phyloP scores from a whole-genome alignment of 163 green algal species.

The Prototheca wickerhamii region DNA sequence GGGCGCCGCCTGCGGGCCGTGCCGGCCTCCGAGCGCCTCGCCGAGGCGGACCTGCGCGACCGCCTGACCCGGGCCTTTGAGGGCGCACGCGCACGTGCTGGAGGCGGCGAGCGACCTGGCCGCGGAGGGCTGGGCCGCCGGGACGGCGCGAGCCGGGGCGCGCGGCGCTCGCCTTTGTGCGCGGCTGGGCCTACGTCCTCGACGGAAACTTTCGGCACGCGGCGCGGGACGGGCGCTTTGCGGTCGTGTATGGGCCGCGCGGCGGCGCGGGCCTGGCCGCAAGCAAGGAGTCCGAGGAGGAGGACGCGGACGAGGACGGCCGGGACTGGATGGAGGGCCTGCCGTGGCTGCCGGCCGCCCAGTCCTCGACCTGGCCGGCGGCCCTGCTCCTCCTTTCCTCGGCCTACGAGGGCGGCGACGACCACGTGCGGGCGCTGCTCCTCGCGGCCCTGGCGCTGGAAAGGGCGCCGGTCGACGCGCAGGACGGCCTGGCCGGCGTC shows the following conservation, averaged over 20 bases:
- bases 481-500: background rate
- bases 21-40: conserved; percentile 17
- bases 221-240: conserved; percentile 25
- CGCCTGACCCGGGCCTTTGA: conserved; percentile 2
- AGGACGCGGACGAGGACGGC: background rate
- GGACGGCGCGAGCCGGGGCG: conserved; percentile 1
- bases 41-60: background rate
- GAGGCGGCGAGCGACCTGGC: conserved; percentile 14
- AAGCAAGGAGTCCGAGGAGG: background rate
- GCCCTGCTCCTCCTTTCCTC: conserved; percentile 13
- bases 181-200: conserved; percentile 24
- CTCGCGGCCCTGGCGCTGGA: conserved; percentile 12
- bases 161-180: conserved; percentile 19
- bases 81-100: background rate
- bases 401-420: conserved; percentile 9
- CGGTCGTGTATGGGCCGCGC: conserved; percentile 25
- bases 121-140: conserved; percentile 1
- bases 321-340: background rate
- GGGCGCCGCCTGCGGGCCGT: conserved; percentile 27
- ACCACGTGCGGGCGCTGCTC: conserved; percentile 20
- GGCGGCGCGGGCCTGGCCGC: background rate
- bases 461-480: background rate
- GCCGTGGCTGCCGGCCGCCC: background rate
- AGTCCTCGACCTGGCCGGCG: conserved; percentile 13
- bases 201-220: conserved; percentile 16